A percentile compares a stretch with the other conserved stretches of the same genome.
Evolutionary conservation across 257 asterid genomes (phyloP).

Genomic region (Marsdenia floribunda): DNA sequence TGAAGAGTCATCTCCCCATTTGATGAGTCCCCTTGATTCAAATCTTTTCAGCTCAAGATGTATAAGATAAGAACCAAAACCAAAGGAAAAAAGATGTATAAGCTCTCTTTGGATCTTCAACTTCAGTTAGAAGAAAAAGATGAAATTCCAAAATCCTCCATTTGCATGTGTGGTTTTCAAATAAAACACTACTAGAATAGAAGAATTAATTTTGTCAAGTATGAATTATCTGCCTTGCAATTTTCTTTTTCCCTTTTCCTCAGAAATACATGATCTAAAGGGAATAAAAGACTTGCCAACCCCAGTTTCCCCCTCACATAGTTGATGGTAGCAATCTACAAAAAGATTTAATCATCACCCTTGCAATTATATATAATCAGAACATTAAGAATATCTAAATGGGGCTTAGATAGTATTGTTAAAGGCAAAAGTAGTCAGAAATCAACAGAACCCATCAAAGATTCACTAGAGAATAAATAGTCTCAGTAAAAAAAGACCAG

Average conservation of each 20-base stretch:
- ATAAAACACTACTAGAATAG: background rate
- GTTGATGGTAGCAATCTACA: background rate
- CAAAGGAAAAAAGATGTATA: background rate
- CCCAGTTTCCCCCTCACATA: background rate
- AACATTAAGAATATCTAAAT: background rate
- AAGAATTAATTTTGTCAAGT: background rate
- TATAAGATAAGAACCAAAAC: no score
- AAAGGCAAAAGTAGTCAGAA: background rate
- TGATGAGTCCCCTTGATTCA: slow-evolving; percentile 5
- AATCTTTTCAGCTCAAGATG: background rate
- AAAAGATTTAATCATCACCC: background rate
- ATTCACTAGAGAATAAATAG: background rate
- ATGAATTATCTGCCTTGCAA: background rate
- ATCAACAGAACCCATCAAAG: background rate
- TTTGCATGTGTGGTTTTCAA: background rate
- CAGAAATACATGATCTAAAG: background rate
- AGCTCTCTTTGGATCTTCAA: slow-evolving; percentile 2
- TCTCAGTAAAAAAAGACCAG: background rate
- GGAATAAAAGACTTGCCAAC: slow-evolving; percentile 5
- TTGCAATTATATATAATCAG: background rate
- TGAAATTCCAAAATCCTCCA: background rate
- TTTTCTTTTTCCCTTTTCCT: background rate
- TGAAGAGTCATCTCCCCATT: slow-evolving; percentile 4
- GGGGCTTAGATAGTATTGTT: background rate
- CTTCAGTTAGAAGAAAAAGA: background rate